Conservation (phyloP, 1,284 basidiomycete genomes). For the Cronartium quercuum region DNA sequence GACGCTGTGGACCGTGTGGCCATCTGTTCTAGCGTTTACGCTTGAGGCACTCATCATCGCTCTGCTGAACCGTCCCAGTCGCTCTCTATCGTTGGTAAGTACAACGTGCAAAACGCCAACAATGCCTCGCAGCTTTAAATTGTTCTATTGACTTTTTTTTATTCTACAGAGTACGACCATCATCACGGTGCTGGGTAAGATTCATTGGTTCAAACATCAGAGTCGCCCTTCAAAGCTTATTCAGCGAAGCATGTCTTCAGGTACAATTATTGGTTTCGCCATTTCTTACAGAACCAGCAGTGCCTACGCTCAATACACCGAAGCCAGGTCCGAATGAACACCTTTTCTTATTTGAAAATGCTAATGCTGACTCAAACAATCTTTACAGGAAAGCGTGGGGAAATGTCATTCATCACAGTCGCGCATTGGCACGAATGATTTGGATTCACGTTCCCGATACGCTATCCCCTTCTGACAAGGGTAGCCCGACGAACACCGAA, state of each 20-base stretch:
- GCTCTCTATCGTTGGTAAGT: constrained; percentile 19
- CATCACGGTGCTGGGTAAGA: constrained; percentile 30
- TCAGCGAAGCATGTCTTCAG: background rate
- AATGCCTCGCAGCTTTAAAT: background rate
- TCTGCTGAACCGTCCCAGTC: constrained; percentile 1
- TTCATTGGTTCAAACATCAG: background rate
- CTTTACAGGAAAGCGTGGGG: constrained; percentile 30
- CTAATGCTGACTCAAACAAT: background rate
- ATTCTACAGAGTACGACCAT: constrained; percentile 12
- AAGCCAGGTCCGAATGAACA: constrained; percentile 9
- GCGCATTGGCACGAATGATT: constrained; percentile 27
- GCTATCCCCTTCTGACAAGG: constrained; percentile 8
- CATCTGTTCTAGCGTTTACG: constrained; percentile 17
- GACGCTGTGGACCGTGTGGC: constrained; percentile 30
- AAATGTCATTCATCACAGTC: constrained; percentile 27
- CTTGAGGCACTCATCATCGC: constrained; percentile 8
- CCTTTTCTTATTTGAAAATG: background rate
- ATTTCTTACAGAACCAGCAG: constrained; percentile 32
- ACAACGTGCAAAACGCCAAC: background rate
- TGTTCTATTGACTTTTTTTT: background rate
- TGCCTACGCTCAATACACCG: constrained; percentile 29
- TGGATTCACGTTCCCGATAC: constrained; percentile 23
- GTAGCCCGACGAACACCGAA: constrained; percentile 6
- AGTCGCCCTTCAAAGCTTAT: background rate
- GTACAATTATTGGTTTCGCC: constrained; percentile 34